Base-by-base conservation (phyloP, 2,329 filamentous ascomycete species). In the Nemania sp. region DNA sequence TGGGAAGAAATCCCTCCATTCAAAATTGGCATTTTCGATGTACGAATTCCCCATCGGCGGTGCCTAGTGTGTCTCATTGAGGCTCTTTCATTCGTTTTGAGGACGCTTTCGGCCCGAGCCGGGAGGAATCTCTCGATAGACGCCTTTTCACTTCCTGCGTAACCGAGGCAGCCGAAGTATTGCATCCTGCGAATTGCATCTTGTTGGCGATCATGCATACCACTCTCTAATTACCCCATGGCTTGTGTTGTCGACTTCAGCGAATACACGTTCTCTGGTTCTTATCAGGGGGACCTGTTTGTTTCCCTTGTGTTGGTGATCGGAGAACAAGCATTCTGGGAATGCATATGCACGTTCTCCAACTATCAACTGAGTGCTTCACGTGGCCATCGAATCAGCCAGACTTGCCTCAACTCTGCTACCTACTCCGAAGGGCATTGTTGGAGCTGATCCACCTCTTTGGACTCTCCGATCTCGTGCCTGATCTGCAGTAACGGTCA, bases 401-500 rank as follows among this genome's bases (percentile, higher is more conserved):
- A 40, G 37, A 45, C 31, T 30, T 22, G 17, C 28, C 31, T 9
- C 17, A 44, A 11, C 17, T 46, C 17, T 52, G 33, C 28, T 37
- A 31, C 39, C 24, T n/a, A n/a, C 30, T 15, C 46, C 41, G 41
- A 51, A 20, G 22, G 15, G 24, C 12, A 19, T 23, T 9, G 34
- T 43, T 37, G 48, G 44, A 26, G 48, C 43, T 39, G 41, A 36
- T 22, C 30, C 15, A 19, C 39, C 40, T 26, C 36, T 14, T 44
- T 44, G 39, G 26, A 52, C 20, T 20, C 33, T 44, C 50, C 44
- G 43, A 51, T 54, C 55, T 51, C 43, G 55, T 57, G 51, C 55
- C 55, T 57, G 55, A 57, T 57, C 55, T 41, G 55, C 51, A 52
- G 55, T 52, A 55, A 57, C 55, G 51, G 36, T 57, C 48, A 23